phyloP scores from a whole-genome alignment of 176 grass and related monocot genomes.

The Cocos nucifera region DNA sequence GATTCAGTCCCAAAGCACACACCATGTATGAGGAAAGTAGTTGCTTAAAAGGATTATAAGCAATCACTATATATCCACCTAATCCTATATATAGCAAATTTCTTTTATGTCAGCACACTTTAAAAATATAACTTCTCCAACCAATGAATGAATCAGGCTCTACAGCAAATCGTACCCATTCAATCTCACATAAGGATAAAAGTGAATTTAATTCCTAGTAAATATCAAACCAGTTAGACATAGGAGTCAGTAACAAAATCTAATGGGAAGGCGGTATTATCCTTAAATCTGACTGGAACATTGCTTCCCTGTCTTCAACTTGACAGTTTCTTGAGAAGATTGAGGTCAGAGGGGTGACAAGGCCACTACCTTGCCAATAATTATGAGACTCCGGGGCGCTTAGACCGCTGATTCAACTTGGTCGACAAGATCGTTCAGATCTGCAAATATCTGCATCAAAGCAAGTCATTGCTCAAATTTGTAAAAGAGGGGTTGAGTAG shows the following conservation, averaged over 20 bases:
- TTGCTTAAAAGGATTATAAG: not conserved
- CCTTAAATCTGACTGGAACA: conserved; percentile 27
- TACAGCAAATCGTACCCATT: too few relatives aligned
- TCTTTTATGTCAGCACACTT: too few relatives aligned
- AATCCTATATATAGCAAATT: not conserved
- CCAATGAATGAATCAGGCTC: too few relatives aligned
- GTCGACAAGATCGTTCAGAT: conserved; percentile 60
- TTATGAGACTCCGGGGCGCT: conserved; percentile 72
- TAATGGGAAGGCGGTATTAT: not conserved
- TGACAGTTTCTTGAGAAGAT: conserved; percentile 29
- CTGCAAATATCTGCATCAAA: conserved; percentile 51
- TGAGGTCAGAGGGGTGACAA: conserved; percentile 68
- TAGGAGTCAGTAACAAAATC: too few relatives aligned
- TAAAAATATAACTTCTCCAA: too few relatives aligned
- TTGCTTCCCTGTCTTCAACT: conserved; percentile 9
- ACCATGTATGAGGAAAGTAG: too few relatives aligned
- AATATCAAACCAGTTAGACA: too few relatives aligned
- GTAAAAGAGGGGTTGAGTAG: too few relatives aligned
- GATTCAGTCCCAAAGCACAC: too few relatives aligned
- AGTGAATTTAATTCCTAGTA: too few relatives aligned
- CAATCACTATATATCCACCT: not conserved
- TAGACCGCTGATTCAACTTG: conserved; percentile 52
- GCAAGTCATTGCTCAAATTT: not conserved
- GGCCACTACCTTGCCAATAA: conserved; percentile 74
- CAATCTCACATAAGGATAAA: too few relatives aligned